phyloP scores from a whole-genome alignment of 768 basidiomycete species.

The Exsudoporus frostii region DNA sequence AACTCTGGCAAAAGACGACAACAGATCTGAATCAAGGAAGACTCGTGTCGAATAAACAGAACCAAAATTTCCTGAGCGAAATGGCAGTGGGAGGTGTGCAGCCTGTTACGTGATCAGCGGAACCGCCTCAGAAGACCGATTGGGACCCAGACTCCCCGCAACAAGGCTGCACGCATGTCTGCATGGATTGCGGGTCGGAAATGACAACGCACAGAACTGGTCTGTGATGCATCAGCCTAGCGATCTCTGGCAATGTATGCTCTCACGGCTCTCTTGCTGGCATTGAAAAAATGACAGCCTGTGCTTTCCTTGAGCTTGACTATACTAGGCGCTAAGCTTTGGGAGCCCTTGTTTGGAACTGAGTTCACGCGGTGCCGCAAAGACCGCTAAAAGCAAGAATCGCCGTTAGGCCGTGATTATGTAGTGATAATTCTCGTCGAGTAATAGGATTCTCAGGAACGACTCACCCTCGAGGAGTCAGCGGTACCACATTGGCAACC shows the following conservation, averaged over 20 bases:
- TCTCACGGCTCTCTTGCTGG: slow-evolving; percentile 11
- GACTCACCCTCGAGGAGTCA: slow-evolving; percentile 5
- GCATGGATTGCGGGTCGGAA: neutral
- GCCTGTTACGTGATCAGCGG: slow-evolving; percentile 32
- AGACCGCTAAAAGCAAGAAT: slow-evolving; percentile 1
- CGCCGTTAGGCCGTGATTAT: neutral
- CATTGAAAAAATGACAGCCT: neutral
- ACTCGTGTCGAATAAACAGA: slow-evolving; percentile 11
- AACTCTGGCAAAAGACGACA: slow-evolving; percentile 13
- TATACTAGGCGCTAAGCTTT: neutral
- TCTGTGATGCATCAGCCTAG: neutral
- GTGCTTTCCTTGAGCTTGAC: neutral
- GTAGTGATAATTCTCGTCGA: neutral
- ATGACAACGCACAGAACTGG: neutral
- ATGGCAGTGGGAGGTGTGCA: slow-evolving; percentile 20
- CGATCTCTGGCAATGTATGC: neutral
- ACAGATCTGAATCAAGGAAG: slow-evolving; percentile 19
- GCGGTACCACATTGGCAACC: no score
- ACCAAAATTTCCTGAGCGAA: slow-evolving; percentile 15
- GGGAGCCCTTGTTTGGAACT: slow-evolving; percentile 7
- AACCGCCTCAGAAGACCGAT: slow-evolving; percentile 19
- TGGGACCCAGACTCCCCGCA: slow-evolving; percentile 8
- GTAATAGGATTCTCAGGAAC: slow-evolving; percentile 19
- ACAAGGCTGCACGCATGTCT: neutral
- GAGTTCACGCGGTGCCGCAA: slow-evolving; percentile 17